phyloP scores from a whole-genome alignment of 768 basidiomycete genomes.

The Chlorophyllum brunneum region DNA sequence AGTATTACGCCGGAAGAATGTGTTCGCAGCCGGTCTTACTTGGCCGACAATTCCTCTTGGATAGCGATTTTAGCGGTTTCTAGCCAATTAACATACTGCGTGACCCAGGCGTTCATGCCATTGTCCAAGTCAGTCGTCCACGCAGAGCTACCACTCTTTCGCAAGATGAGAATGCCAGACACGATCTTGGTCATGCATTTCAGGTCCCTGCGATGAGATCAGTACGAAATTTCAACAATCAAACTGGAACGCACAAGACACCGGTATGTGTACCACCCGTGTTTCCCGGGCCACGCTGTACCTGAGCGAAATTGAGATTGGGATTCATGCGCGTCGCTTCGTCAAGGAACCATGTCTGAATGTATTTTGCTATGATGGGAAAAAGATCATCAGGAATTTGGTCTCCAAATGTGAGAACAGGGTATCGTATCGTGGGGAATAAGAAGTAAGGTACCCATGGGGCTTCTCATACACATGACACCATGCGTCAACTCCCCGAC shows the following conservation, averaged over 20 bases:
- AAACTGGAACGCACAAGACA: slow-evolving; percentile 33
- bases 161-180: slow-evolving; percentile 48
- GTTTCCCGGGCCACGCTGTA: slow-evolving; percentile 37
- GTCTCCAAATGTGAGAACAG: background rate
- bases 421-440: background rate
- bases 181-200: slow-evolving; percentile 56
- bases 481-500: background rate
- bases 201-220: slow-evolving; percentile 40
- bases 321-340: slow-evolving; percentile 58
- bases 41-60: slow-evolving; percentile 40
- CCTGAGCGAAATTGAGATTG: slow-evolving; percentile 55
- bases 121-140: slow-evolving; percentile 54
- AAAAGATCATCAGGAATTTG: background rate
- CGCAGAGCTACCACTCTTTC: slow-evolving; percentile 41
- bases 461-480: slow-evolving; percentile 1
- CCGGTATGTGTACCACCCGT: slow-evolving; percentile 47
- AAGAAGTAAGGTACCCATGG: background rate
- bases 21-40: slow-evolving; percentile 34
- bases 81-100: slow-evolving; percentile 53
- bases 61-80: slow-evolving; percentile 44
- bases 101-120: slow-evolving; percentile 47
- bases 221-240: slow-evolving; percentile 1
- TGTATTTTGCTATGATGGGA: slow-evolving; percentile 32
- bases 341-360: slow-evolving; percentile 62
- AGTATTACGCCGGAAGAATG: background rate